Base-by-base conservation (phyloP, 2,329 filamentous ascomycete genomes). In the Calonectria montana region DNA sequence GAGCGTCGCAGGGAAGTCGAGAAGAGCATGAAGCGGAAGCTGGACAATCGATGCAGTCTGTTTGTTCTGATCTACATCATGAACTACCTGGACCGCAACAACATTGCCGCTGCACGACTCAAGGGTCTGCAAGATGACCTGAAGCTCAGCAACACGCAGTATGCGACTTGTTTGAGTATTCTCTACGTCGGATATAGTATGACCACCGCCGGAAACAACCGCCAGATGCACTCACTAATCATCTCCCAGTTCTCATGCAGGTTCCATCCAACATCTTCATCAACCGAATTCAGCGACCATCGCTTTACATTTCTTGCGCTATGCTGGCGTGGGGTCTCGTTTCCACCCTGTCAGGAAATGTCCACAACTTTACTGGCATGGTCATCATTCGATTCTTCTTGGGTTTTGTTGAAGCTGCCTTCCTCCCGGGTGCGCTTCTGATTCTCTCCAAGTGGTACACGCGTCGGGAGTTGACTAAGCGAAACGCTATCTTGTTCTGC, bases 41-140 rank as follows among this genome's bases (percentile, higher is more conserved):
- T 95, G 67, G 94, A 95, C 79, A 77, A 88, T 23, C 88, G 93
- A 71, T 95, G 81, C 85, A 92, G 81, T 85, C 89, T 93, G 76
- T 89, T 95, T 69, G 90, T 95, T 59, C 81, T 94, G 74, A 93
- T 95, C 84, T 95, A 94, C 79, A 94, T 95, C 80, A 87, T 85
- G 82, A 94, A 95, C 83, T 95, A 94, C 81, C 86, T 91, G 35
- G 91, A 93, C 77, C 86, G 91, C 41, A 92, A 92, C 80, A 92
- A 93, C 81, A 93, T 94, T 73, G 91, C 91, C 2, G 88, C 91
- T 1, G 92, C 92, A 1, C 87, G 90, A 25, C 86, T 94, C 65
- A 90, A 91, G 78, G 91, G 92, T 7, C 84, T 94, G 23, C 89
- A 93, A 69, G 84, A 86, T 10, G 92, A 94, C 64, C 82, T 93